Evolutionary conservation across 2,329 filamentous ascomycete species (phyloP), one percentile per base, ranked within the genome.

Genomic region (Fusarium tanahbumbuense): DNA sequence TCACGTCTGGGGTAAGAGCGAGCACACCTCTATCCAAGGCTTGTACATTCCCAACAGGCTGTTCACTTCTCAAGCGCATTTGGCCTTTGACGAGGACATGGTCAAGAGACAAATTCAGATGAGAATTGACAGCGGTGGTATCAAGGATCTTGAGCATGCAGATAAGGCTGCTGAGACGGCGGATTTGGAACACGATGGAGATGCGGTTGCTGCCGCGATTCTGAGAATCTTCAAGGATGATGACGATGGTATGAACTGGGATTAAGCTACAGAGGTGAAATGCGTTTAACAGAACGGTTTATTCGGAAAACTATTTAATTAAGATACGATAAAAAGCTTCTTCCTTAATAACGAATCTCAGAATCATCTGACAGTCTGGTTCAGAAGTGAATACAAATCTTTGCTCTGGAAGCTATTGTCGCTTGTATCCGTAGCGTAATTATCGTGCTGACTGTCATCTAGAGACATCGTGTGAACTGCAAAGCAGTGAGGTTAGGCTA

Each of bases 51-150:
- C 86, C 15, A 83, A 86, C 46, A 83, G 86, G 23, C 80, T 93
- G 22, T 90, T 96, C 60, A 90, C 91, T 1, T 86, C 94, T 3
- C 93, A 96, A 80, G 93, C 92, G 0, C 93, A 96, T 76, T 88
- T 93, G 2, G 93, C 94, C 64, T 94, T 94, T 76, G 90, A 86
- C 23, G 84, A 87, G 71, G 86, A 88, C 28, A 93, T 94, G 76
- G 87, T 93, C 56, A 83, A 81, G 49, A 86, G 91, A 65, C 79
- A 94, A 57, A 81, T 94, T 52, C 82, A 85, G 68, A 82, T 84
- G 72, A 83, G 92, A 64, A 83, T 91, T 62, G 81, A 88, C 44
- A 81, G 83, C 47, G 83, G 83, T 23, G 90, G 90, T 0, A 84
- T 93, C 10, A 88, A 92, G 70, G 84, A 88, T 56, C 83, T 90